phyloP scores from a whole-genome alignment of 495 filamentous ascomycete species.

The Pyronema domesticum region DNA sequence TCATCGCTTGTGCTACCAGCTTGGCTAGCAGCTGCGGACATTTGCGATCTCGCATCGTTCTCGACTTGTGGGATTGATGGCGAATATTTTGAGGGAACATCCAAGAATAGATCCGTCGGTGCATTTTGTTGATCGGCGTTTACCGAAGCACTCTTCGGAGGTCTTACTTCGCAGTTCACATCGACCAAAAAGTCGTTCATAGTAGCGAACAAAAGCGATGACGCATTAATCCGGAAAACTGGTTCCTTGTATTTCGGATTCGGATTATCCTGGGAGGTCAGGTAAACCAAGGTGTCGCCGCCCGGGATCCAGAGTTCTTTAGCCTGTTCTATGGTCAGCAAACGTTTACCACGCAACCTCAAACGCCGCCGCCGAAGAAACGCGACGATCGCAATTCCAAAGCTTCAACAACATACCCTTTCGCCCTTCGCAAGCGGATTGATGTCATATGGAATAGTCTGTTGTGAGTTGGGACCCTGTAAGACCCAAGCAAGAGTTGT shows the following conservation, averaged over 20 bases:
- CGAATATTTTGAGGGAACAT: constrained; percentile 11
- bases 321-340: constrained; percentile 33
- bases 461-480: background rate
- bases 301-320: constrained; percentile 76
- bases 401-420: constrained; percentile 8
- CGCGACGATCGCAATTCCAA: background rate
- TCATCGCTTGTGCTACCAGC: no score
- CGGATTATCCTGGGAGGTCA: constrained; percentile 50
- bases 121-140: constrained; percentile 24
- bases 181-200: constrained; percentile 43
- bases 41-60: background rate
- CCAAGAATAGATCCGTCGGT: constrained; percentile 28
- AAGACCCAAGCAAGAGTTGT: background rate
- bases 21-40: background rate
- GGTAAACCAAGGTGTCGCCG: constrained; percentile 68
- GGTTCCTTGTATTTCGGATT: constrained; percentile 63
- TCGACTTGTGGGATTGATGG: background rate
- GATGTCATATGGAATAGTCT: background rate
- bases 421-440: constrained; percentile 13
- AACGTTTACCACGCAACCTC: background rate
- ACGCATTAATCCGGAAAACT: constrained; percentile 48
- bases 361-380: background rate
- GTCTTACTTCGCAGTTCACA: constrained; percentile 20
- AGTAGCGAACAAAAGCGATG: constrained; percentile 46
- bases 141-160: no score